phyloP scores from a whole-genome alignment of 2,329 filamentous ascomycete genomes.

The Furcasterigmium sp. region DNA sequence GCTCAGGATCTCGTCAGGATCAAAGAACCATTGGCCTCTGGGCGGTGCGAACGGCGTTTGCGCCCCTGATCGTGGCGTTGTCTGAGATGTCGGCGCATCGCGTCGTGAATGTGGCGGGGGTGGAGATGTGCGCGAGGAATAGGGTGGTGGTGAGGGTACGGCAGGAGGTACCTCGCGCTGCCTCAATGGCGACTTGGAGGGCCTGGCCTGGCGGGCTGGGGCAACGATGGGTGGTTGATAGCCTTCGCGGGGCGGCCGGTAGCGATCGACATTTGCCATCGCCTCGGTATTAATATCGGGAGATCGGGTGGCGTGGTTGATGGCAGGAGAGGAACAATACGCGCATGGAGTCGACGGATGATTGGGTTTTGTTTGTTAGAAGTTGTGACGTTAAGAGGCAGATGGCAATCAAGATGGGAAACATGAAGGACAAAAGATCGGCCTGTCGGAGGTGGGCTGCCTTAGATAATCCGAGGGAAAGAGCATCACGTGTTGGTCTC shows the following conservation, averaged over 20 bases:
- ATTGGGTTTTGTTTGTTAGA: constrained; percentile 6
- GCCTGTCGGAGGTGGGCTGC: no score
- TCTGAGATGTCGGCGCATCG: constrained; percentile 36
- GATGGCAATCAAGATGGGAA: no score
- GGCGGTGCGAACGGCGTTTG: constrained; percentile 21
- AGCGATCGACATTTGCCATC: constrained; percentile 58
- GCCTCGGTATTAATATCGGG: constrained; percentile 6
- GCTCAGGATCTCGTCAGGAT: constrained; percentile 72
- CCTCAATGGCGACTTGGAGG: constrained; percentile 44
- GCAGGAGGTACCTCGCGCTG: constrained; percentile 55
- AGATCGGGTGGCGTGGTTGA: neutral
- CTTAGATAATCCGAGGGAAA: no score
- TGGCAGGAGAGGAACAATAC: neutral
- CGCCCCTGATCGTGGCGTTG: constrained; percentile 5
- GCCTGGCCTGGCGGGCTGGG: constrained; percentile 33
- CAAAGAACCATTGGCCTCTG: constrained; percentile 80
- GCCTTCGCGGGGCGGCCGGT: constrained; percentile 50
- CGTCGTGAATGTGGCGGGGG: constrained; percentile 40
- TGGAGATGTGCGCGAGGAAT: constrained; percentile 49
- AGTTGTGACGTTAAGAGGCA: constrained; percentile 9
- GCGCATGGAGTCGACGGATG: constrained; percentile 3
- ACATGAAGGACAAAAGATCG: no score
- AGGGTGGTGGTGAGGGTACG: constrained; percentile 55
- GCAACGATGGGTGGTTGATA: constrained; percentile 47
- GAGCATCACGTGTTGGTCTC: no score